Evolutionary conservation across 306 rosid species (phyloP), one percentile per base, ranked within the genome.

Genomic region (Dalbergia cochinchinensis): DNA sequence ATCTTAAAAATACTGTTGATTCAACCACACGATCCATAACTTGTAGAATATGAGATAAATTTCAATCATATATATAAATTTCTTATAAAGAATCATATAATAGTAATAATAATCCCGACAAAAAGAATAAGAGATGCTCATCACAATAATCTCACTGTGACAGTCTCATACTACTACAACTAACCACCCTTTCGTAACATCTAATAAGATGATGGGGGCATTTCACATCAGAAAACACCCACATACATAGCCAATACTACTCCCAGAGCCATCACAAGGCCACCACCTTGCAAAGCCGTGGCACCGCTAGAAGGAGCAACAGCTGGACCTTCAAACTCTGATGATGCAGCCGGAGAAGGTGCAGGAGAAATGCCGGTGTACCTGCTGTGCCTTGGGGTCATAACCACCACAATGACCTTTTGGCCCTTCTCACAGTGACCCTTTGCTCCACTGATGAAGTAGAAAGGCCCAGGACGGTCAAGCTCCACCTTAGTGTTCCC

Each of bases 341-440:
- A 84, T 0, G 80, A 51, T 51, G 58, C 2, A 10, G 53, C 85
- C 4, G 99, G 91, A 59, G 99, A 85, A 66, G 91, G 92, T 18
- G 95, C 92, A 0, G 97, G 94, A 50, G 99, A 87, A 75, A 89
- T 35, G 1, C 71, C 74, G 0, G 15, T 7, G 79, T 44, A 65
- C 54, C 86, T 70, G 41, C 82, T 67, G 26, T 20, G 50, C 69
- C 87, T 90, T 9, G 88, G 98, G 66, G 97, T 54, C 18, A 95
- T 14, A 3, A 95, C 99, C 18, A 95, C 97, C 50, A 95, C 88
- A 58, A 73, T 6, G 34, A 95, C 20, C 89, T 89, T 95, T 84
- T 91, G 96, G 11, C 98, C 98, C 83, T 91, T 87, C 80, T 89
- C 87, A 68, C 99, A 95, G 77, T 89, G 91, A 4, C 91, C 98